Conservation (phyloP, 148 eudicot genomes). For the Selenicereus undatus region DNA sequence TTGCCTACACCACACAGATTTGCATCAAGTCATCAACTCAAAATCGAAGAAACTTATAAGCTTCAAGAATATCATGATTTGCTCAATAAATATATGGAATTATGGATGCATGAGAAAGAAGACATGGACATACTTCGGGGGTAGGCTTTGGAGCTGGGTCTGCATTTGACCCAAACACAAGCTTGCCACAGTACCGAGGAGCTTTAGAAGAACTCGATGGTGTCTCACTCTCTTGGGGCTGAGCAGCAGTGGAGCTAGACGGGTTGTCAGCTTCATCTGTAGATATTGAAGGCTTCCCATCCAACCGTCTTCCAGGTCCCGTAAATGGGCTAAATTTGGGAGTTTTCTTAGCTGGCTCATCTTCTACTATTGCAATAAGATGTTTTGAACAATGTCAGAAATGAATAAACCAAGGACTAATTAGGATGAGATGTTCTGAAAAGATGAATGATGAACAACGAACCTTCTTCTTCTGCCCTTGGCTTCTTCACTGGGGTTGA, state of each 20-base stretch:
- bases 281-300: conserved; percentile 29
- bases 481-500: conserved; percentile 27
- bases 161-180: conserved; percentile 32
- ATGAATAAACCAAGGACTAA: neutral
- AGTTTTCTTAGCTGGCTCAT: conserved; percentile 26
- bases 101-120: neutral
- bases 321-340: conserved; percentile 32
- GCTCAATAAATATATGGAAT: neutral
- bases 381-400: neutral
- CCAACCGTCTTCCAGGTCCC: conserved; percentile 34
- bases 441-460: conserved; percentile 13
- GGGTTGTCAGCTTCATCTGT: conserved; percentile 21
- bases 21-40: neutral
- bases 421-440: neutral
- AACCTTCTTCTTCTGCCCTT: conserved; percentile 25
- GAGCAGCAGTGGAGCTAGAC: conserved; percentile 19
- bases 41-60: neutral
- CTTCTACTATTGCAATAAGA: conserved; percentile 22
- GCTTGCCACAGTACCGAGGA: conserved; percentile 24
- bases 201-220: conserved; percentile 21
- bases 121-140: conserved; percentile 20
- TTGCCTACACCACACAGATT: conserved; percentile 15
- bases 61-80: neutral
- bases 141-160: conserved; percentile 16
- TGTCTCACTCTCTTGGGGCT: conserved; percentile 20